Evolutionary conservation across 352 stramenopile genomes (phyloP).

Genomic region (Thalassiosira livingstoniorum): DNA sequence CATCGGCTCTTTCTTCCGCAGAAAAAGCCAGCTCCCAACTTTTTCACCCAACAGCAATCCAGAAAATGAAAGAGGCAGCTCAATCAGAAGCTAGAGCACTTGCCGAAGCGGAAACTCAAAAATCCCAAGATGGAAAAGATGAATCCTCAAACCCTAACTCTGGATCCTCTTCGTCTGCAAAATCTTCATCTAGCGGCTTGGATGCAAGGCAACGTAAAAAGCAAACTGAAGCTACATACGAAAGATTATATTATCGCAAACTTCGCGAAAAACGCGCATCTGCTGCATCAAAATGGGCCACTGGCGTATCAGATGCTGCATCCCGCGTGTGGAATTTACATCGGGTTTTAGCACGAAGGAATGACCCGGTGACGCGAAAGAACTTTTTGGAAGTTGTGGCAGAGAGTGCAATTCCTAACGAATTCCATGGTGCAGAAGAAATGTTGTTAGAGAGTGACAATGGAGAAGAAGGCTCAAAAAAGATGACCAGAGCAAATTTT

Average conservation of each 20-base stretch:
- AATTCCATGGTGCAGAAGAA: conserved; percentile 55
- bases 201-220: conserved; percentile 61
- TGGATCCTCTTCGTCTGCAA: neutral
- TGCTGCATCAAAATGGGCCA: conserved; percentile 62
- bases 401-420: conserved; percentile 55
- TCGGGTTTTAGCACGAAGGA: conserved; percentile 5
- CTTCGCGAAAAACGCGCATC: conserved; percentile 67
- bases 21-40: conserved; percentile 68
- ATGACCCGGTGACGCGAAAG: conserved; percentile 3
- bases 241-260: conserved; percentile 66
- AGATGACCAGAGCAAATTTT: conserved; percentile 55
- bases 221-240: conserved; percentile 56
- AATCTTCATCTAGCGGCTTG: neutral
- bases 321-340: conserved; percentile 45
- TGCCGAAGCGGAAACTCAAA: conserved; percentile 41
- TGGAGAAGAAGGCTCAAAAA: neutral
- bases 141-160: conserved; percentile 1
- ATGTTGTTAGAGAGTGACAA: conserved; percentile 30
- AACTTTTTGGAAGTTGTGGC: conserved; percentile 67
- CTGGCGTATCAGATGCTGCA: conserved; percentile 58
- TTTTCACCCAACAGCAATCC: conserved; percentile 69
- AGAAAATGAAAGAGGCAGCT: conserved; percentile 69
- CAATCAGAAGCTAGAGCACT: conserved; percentile 64
- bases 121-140: conserved; percentile 13
- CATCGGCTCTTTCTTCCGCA: conserved; percentile 53